Base-by-base conservation (phyloP, 2,329 filamentous ascomycete genomes). In the Penicillium nordicum region DNA sequence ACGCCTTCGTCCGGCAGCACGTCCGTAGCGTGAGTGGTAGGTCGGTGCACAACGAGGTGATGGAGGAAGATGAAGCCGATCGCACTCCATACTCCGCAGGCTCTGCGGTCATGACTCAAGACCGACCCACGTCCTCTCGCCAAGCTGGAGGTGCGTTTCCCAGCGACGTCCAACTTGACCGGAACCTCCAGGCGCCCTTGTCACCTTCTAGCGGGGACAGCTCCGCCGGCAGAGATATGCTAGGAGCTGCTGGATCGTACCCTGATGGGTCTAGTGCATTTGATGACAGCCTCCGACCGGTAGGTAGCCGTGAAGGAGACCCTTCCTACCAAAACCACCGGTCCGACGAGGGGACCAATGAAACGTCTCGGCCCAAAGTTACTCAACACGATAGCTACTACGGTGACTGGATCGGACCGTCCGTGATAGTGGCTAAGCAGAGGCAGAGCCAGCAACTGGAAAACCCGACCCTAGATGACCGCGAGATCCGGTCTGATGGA, bases 91-190 rank as follows among this genome's bases (percentile, higher is more conserved):
- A 87, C 67, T 86, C 87, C 34, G 83, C 86, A 38, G 82, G 85
- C 67, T 72, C 70, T 7, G 67, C 70, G 18, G 65, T 75, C 30
- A 63, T 77, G 57, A 67, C 66, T 46, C 72, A 73, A 49, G 70
- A 73, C 51, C 70, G 72, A 50, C 73, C 72, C 44, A 69, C 71
- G 34, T 73, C 68, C 55, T 71, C 73, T 46, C 87, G 92, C 75
- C 86, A 90, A 83, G 87, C 91, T 86, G 93, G 92, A 87, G 93
- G 93, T 81, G 87, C 92, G 76, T 99, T 99, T 80, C 93, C 93
- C 78, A 95, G 90, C 78, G 92, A 97, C 80, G 80, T 97, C 68
- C 86, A 92, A 79, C 84, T 96, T 74, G 89, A 92, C 75, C 87
- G 90, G 79, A 87, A 89, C 81, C 86, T 91, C 85, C 88, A 92